Conservation (phyloP, 768 basidiomycete species). For the Cystobasidium onofrii region DNA sequence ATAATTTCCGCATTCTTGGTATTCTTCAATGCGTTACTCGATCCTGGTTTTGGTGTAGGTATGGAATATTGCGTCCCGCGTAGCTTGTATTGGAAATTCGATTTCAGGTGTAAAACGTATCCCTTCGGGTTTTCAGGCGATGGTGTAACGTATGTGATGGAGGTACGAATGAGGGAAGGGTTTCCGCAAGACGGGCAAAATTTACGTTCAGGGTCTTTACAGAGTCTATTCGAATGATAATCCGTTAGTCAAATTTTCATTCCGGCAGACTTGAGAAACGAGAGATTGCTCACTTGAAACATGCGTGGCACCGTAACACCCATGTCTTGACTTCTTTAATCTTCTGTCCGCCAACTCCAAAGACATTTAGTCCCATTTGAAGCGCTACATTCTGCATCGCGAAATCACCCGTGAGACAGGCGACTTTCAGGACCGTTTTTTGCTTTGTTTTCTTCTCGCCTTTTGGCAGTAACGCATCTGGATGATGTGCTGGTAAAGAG, state of each 20-base stretch:
- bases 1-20: constrained; percentile 75
- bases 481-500: constrained; percentile 37
- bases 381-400: constrained; percentile 97
- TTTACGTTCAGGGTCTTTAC: constrained; percentile 86
- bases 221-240: constrained; percentile 56
- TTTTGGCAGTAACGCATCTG: background rate
- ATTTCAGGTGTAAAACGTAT: constrained; percentile 85
- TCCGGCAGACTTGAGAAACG: background rate
- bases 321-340: constrained; percentile 88
- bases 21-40: constrained; percentile 45
- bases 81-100: constrained; percentile 85
- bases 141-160: constrained; percentile 57
- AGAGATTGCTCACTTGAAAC: constrained; percentile 77
- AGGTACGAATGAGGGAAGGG: constrained; percentile 76
- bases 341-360: constrained; percentile 79
- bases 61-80: constrained; percentile 90
- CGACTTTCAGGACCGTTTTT: constrained; percentile 52
- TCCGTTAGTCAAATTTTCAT: background rate
- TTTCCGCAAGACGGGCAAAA: constrained; percentile 98
- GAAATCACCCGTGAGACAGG: constrained; percentile 97
- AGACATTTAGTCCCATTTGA: constrained; percentile 83
- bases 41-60: constrained; percentile 78
- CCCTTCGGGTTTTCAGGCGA: constrained; percentile 48
- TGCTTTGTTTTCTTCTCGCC: constrained; percentile 44
- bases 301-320: constrained; percentile 94